Base-by-base conservation (phyloP, 345 rosid genomes). In the Rhizophora mangle region DNA sequence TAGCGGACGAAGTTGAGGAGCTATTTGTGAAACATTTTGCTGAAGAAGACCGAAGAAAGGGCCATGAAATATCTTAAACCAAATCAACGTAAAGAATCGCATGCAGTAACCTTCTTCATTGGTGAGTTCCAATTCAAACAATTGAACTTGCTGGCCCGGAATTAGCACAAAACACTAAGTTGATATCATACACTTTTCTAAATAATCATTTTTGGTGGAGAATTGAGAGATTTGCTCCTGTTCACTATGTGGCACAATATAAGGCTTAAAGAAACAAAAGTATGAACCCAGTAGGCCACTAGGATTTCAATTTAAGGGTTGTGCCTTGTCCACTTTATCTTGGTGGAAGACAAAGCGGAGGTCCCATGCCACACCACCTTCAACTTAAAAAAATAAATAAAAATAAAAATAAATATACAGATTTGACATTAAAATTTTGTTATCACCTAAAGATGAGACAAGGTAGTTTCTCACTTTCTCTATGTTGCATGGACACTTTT, bases 41-140 rank as follows among this genome's bases (percentile, higher is more conserved):
- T 6, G 80, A 79, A 65, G 99, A 92, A 19, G 93, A 96, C 83
- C 82, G 86, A n/a, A 85, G 84, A 81, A 92, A 87, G 80, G 80
- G 98, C 90, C 11, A 84, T 87, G 90, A 96, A 88, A 80, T 96
- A 90, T 82, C 93, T 96, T 67, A 90, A 79, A 75, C 97, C 98
- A 21, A 85, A 78, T 71, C 97, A 90, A 31, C 92, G 75, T 29
- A 82, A 84, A 83, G 98, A 92, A 66, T 92, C 98, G 26, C 99
- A 92, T 62, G 47, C 85, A 69, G 85, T 83, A 63, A 96, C 99
- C 63, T 96, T 92, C 84, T 89, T 90, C 86, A 86, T 89, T 60
- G 99, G 99, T 90, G 68, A 89, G 89, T 80, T 74, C 51, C 46
- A 53, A 27, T 11, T 26, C 9, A 16, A n/a, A 29, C 49, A 22